Evolutionary conservation across 768 basidiomycete genomes (phyloP), one percentile per base, ranked within the genome.

Genomic region (Amanita pseudoporphyria): DNA sequence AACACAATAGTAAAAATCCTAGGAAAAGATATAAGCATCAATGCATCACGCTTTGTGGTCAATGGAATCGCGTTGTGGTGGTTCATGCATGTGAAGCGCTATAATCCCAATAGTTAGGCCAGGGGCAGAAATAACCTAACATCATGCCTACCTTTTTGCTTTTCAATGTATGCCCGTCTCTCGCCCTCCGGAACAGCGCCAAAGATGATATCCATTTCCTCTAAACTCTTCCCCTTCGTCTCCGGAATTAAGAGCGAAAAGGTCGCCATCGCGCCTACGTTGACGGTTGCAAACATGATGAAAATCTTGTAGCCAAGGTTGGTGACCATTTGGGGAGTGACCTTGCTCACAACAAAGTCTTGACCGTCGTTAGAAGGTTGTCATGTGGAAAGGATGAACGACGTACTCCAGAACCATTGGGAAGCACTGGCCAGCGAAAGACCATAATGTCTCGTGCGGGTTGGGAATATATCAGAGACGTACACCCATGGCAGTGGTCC

Each of bases 381-480:
- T 21, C 12, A n/a, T 6, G 18, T n/a, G 37, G 30, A 6, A 38
- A 45, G n/a, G 10, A 16, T 19, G 16, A 10, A 5, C 41, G 12
- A 72, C 78, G 48, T 56, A 84, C 83, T 88, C 74, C 76, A 89
- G 7, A 92, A 64, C 88, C 88, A 91, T 50, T 92, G 90, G 2
- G 85, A 79, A 13, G 80, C 79, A 51, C 83, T 82, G 0, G 83
- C 90, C 4, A 79, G 65, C 0, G 86, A 76, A 18, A 92, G 67
- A 32, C 90, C 90, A 57, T 84, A 89, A 57, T 88, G 84, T 50
- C 89, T 71, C 13, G 88, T 89, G 37, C 87, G 70, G 12, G 86
- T 92, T 6, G 85, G 84, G 76, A 92, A 92, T 56, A 93, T 89
- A 61, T 93, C 90, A 5, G 86, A 71, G 37, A 82, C 84, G 56